Percentiles rank a stretch among this genome's conserved stretches.
Evolutionary conservation across 139 green algal species (phyloP).

Genomic region (Micractinium sp.): DNA sequence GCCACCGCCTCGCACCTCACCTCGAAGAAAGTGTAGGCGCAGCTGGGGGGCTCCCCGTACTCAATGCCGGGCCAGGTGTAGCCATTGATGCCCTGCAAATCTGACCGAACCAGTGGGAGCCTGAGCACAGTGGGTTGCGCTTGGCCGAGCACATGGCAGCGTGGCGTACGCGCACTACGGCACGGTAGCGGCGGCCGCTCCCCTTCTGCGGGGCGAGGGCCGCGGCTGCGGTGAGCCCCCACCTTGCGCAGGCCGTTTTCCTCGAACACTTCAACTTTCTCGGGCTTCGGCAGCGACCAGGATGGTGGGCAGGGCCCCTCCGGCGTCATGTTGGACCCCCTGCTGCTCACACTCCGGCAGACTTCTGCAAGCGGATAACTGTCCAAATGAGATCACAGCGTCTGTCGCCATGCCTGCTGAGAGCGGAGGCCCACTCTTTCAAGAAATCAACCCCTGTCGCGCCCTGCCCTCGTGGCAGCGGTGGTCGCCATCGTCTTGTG

Average conservation of each 20-base stretch:
- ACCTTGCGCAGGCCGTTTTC: slow-evolving; percentile 37
- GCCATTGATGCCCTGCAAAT: slow-evolving; percentile 45
- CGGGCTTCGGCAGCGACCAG: background rate
- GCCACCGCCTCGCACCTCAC: too few relatives aligned
- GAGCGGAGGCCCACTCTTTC: too few relatives aligned
- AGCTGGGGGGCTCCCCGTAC: slow-evolving; percentile 47
- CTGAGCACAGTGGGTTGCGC: too few relatives aligned
- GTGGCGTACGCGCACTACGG: too few relatives aligned
- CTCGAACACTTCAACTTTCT: background rate
- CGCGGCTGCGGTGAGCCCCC: background rate
- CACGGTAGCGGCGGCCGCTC: too few relatives aligned
- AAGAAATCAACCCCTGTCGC: too few relatives aligned
- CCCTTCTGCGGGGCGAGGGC: background rate
- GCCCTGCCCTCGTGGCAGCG: too few relatives aligned
- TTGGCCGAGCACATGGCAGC: too few relatives aligned
- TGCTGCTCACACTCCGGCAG: background rate
- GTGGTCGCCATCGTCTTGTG: too few relatives aligned
- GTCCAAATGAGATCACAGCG: too few relatives aligned
- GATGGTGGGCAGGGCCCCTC: too few relatives aligned
- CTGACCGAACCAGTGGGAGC: background rate
- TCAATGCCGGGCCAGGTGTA: slow-evolving; percentile 65
- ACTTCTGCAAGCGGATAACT: background rate
- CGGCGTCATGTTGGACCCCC: background rate
- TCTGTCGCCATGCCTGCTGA: too few relatives aligned
- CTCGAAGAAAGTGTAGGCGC: slow-evolving; percentile 58